A percentile compares a stretch with the other conserved stretches of the same genome.
Conservation (phyloP, 2,329 filamentous ascomycete genomes). For the Colletotrichum lini region DNA sequence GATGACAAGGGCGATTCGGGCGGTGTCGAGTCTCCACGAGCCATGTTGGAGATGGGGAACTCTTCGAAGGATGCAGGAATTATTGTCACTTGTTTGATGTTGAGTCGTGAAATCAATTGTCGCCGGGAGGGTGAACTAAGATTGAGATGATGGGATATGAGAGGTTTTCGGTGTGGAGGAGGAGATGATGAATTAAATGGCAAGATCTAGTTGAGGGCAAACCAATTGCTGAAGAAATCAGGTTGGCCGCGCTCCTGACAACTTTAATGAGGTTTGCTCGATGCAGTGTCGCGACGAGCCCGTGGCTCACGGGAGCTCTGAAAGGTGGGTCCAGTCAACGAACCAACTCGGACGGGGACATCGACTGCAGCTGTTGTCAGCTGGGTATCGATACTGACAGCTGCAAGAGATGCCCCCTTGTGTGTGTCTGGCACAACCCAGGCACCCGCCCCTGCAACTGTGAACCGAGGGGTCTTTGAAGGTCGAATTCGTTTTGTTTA, state of each 20-base stretch:
- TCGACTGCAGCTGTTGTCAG: not conserved
- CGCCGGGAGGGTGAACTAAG: not conserved
- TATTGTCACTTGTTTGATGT: conserved; percentile 11
- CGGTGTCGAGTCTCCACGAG: conserved; percentile 37
- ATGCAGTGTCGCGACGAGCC: conserved; percentile 36
- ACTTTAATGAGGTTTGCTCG: conserved; percentile 38
- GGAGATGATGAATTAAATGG: conserved; percentile 1
- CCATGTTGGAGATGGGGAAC: conserved; percentile 29
- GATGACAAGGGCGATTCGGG: conserved; percentile 43
- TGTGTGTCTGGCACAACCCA: conserved; percentile 24
- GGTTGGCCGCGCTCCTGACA: conserved; percentile 21
- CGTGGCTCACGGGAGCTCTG: conserved; percentile 36
- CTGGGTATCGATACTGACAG: not conserved
- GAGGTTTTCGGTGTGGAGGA: not conserved
- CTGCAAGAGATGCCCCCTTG: not conserved
- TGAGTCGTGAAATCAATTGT: conserved; percentile 11
- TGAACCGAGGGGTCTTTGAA: conserved; percentile 26
- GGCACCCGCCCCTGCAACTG: conserved; percentile 24
- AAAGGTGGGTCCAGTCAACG: conserved; percentile 28
- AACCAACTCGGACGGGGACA: conserved; percentile 3
- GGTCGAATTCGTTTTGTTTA: conserved; percentile 36
- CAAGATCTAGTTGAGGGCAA: not conserved
- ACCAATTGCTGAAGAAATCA: conserved; percentile 22
- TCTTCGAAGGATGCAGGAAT: conserved; percentile 32
- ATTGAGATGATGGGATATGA: not conserved